phyloP scores from a whole-genome alignment of 2,329 filamentous ascomycete species.

The Exserohilum rostratum region DNA sequence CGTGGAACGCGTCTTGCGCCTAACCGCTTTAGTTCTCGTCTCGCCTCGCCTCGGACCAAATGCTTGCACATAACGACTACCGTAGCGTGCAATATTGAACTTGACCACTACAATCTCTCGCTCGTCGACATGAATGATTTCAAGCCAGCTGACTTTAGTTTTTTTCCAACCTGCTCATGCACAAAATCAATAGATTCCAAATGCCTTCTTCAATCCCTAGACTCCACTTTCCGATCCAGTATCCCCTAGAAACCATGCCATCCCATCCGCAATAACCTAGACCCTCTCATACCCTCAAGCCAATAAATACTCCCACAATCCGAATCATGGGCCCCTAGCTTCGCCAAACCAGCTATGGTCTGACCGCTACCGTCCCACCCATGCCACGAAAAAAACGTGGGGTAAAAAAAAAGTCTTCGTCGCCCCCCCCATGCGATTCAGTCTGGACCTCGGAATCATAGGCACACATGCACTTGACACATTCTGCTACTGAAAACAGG shows the following conservation, averaged over 20 bases:
- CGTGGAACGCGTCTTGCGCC: constrained; percentile 23
- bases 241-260: not conserved
- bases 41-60: not conserved
- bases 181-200: too few species aligned
- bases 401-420: constrained; percentile 3
- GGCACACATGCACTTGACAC: too few species aligned
- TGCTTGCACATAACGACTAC: not conserved
- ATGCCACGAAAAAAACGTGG: constrained; percentile 4
- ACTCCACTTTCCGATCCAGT: not conserved
- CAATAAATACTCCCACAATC: not conserved
- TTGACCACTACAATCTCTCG: not conserved
- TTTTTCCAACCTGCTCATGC: not conserved
- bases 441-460: not conserved
- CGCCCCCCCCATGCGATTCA: not conserved
- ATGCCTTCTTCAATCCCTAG: not conserved
- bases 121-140: not conserved
- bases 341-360: not conserved
- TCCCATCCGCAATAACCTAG: not conserved
- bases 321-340: not conserved
- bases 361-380: not conserved
- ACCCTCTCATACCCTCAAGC: not conserved
- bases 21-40: constrained; percentile 16
- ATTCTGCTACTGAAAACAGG: too few species aligned
- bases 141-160: not conserved
- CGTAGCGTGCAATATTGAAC: not conserved